phyloP scores from a whole-genome alignment of 2,329 filamentous ascomycete genomes.

The Neophaeococcomyces mojaviensis region DNA sequence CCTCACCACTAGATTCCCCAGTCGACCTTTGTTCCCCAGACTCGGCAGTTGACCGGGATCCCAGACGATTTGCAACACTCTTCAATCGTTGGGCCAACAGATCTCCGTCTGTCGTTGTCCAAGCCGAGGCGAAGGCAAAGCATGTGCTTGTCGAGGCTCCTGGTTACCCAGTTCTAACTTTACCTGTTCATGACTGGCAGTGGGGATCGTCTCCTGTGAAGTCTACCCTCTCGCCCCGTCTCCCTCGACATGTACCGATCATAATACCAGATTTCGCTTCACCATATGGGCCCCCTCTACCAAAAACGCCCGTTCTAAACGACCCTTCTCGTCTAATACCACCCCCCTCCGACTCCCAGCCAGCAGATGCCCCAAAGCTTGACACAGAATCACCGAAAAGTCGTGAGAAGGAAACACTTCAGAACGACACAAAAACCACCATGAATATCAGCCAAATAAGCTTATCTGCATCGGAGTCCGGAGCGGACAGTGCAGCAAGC shows the following conservation, averaged over 20 bases:
- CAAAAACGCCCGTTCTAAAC: conserved; percentile 10
- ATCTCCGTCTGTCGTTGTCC: conserved; percentile 10
- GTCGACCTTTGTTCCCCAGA: conserved; percentile 1
- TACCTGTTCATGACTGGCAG: conserved; percentile 10
- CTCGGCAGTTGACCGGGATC: conserved; percentile 2
- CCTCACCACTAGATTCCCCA: neutral
- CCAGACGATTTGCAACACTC: conserved; percentile 24
- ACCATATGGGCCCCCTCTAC: conserved; percentile 19
- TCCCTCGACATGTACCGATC: conserved; percentile 26
- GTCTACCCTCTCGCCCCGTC: conserved; percentile 11
- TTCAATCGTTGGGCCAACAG: conserved; percentile 14
- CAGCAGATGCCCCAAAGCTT: conserved; percentile 5
- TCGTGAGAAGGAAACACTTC: conserved; percentile 12
- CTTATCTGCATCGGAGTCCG: conserved; percentile 21
- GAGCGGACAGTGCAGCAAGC: conserved; percentile 16
- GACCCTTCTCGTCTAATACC: conserved; percentile 13
- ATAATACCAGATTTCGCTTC: conserved; percentile 26
- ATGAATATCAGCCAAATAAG: conserved; percentile 25
- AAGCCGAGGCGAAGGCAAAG: conserved; percentile 7
- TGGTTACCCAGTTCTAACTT: conserved; percentile 10
- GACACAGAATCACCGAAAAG: conserved; percentile 8
- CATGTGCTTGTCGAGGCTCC: conserved; percentile 11
- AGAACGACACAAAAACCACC: conserved; percentile 2
- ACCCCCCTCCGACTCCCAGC: conserved; percentile 8
- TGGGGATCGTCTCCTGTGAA: conserved; percentile 10